Evolutionary conservation across 1,284 basidiomycete species (phyloP), one percentile per base, ranked within the genome.

Genomic region (Cryptococcus maquisensis): DNA sequence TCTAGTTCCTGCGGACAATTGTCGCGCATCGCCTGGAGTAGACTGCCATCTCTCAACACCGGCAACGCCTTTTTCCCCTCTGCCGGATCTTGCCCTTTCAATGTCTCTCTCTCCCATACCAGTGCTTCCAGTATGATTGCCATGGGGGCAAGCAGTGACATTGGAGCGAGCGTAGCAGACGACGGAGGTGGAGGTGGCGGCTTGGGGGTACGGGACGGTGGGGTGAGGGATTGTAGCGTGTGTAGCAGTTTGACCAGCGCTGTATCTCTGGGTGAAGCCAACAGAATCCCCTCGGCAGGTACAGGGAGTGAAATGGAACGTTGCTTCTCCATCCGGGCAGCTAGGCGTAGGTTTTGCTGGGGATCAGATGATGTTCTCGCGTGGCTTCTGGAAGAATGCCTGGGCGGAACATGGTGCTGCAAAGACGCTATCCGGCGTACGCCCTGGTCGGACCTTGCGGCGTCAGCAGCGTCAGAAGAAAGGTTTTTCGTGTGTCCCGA

Each of bases 51-150:
- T 1, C 50, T 45, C n/a, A 67, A 50, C 4, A 54, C 32, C 0
- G 65, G 65, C 4, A 67, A 51, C 15, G 23, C n/a, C 13, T 10
- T 28, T 21, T 21, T 24, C 7, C 36, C 37, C 15, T 32, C 28
- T n/a, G n/a, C n/a, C n/a, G n/a, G n/a, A n/a, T n/a, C 28, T 35
- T 49, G 28, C 8, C 42, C 41, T 44, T 54, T 51, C 3, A 69
- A 48, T 13, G 65, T 35, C 8, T 49, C 21, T 7, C 68, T 52
- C 41, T 71, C 68, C 15, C 38, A 49, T 2, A 71, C 68, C 15
- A 71, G 46, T 1, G 62, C 61, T 56, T 71, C 68, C 15, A 71
- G 56, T 20, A 67, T 56, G 50, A 68, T 57, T 2, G 68, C 55
- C 15, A 67, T 41, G 4, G 64, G 65, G 3, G 57, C 55, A 12